Conservation (phyloP, 139 green algal species). For the Klebsormidium nitens region DNA sequence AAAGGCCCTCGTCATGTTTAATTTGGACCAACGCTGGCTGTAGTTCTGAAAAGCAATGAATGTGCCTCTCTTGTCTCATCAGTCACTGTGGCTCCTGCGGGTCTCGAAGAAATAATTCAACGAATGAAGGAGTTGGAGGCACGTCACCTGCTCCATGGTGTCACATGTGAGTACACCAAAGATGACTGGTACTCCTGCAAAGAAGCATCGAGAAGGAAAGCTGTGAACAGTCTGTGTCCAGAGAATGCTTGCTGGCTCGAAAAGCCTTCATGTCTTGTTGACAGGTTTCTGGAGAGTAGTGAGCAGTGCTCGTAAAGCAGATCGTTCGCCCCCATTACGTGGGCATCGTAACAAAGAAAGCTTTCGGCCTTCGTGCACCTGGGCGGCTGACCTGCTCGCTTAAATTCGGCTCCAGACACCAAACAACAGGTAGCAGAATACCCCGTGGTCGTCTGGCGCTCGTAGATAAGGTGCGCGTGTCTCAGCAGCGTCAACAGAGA, state of each 20-base stretch:
- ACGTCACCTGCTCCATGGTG: slow-evolving; percentile 77
- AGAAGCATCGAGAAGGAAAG: not conserved
- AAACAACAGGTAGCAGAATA: too few species aligned
- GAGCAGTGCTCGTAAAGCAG: not conserved
- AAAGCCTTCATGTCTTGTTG: too few species aligned
- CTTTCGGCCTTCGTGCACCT: too few species aligned
- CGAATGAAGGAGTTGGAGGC: not conserved
- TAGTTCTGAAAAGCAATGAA: not conserved
- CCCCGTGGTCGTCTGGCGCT: too few species aligned
- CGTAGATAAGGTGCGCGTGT: too few species aligned
- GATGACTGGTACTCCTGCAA: slow-evolving; percentile 70
- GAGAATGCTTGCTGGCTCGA: not conserved
- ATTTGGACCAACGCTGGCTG: not conserved
- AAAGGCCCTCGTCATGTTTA: too few species aligned
- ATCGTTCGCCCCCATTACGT: not conserved
- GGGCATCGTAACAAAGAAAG: not conserved
- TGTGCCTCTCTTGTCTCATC: slow-evolving; percentile 1
- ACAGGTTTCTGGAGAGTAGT: too few species aligned
- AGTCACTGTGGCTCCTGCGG: not conserved
- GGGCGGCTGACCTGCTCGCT: too few species aligned
- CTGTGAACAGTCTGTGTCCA: not conserved
- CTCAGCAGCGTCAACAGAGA: too few species aligned
- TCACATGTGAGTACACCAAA: slow-evolving; percentile 95
- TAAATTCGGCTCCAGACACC: too few species aligned
- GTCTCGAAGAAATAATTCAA: not conserved